Base-by-base conservation (phyloP, 1,139 yeast genomes). In the Blastobotrys malaysiensis region DNA sequence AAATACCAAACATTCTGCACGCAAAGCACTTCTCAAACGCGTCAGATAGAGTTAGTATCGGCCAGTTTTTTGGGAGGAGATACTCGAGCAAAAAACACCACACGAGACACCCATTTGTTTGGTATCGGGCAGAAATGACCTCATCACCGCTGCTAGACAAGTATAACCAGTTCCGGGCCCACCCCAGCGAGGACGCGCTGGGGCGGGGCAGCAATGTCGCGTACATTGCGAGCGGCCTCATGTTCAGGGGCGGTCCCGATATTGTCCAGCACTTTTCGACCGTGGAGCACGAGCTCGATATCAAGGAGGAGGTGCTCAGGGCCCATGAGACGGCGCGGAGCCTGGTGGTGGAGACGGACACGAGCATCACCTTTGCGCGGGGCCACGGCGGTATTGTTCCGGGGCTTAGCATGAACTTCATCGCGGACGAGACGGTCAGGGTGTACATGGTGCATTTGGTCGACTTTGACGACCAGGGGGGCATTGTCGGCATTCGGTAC, bases 341-440 rank as follows among this genome's bases (percentile, higher is more conserved):
- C 9, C 49, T 65, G 13, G 65, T 66, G 24, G 54, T 62, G 9
- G 69, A 66, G 52, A 58, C 63, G 9, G 65, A 59, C 26, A 58
- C 67, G 7, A 47, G 53, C 9, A 50, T 65, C 46, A 65, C 62
- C 57, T 66, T 66, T 53, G 50, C 61, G 31, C 57, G 61, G 20
- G 68, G 69, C 9, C 60, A 66, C 43, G 69, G 69, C 16, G 60
- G 66, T 7, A 55, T 58, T 43, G 58, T 65, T 13, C 65, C 66
- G 1, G 68, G 68, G 9, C 55, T 65, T 46, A 65, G 65, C 48
- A 54, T 57, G 53, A 63, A 64, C 55, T 59, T 66, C 48, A 64
- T 63, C 3, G 63, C 62, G n/a, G 68, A 65, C 52, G 63, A 64
- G 46, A 59, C 61, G 43, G 65, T 60, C 3, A 54, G 56, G 9